These are phyloP conservation scores for Dispira parvispora DNA, from an alignment of 192 early-diverging fungal species.

Conservation along the genomic window DNA sequence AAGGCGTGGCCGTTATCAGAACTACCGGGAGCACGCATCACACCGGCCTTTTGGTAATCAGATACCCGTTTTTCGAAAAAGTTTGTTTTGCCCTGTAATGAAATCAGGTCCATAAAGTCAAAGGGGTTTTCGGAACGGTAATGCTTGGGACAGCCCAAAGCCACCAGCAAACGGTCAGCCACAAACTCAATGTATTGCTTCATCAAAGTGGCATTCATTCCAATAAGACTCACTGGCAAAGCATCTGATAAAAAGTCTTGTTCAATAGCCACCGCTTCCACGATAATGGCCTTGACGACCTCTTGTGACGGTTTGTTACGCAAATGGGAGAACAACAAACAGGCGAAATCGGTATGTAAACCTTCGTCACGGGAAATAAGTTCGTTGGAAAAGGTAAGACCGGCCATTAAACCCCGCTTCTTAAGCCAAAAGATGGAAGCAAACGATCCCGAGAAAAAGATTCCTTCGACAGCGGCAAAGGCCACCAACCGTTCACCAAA, in stretches of 20 bases:
- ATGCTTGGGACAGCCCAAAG: constrained; percentile 69
- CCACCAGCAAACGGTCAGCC: constrained; percentile 83
- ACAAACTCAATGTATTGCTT: constrained; percentile 98
- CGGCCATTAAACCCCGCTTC: constrained; percentile 97
- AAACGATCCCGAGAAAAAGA: constrained; percentile 97
- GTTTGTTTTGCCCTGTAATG: constrained; percentile 96
- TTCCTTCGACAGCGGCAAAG: constrained; percentile 95
- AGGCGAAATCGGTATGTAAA: constrained; percentile 94
- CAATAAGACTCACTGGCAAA: constrained; percentile 81
- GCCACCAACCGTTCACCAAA: constrained; percentile 89
- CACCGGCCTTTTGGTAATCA: constrained; percentile 88
- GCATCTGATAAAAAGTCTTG: constrained; percentile 92
- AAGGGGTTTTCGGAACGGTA: constrained; percentile 86
- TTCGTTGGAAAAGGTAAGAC: constrained; percentile 95
- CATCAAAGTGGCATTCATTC: constrained; percentile 93
- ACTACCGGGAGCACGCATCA: constrained; percentile 39
- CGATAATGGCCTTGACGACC: constrained; percentile 50
- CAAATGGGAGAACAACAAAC: constrained; percentile 75
- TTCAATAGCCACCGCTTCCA: constrained; percentile 84
- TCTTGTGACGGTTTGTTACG: constrained; percentile 49
- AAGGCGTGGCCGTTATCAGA: constrained; percentile 46
- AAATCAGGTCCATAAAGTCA: constrained; percentile 99
- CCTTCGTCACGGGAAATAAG: constrained; percentile 96
- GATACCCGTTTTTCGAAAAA: constrained; percentile 97
- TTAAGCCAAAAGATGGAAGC: constrained; percentile 99